phyloP scores from a whole-genome alignment of 176 grass and related monocot genomes.

The Neostapfia colusana region DNA sequence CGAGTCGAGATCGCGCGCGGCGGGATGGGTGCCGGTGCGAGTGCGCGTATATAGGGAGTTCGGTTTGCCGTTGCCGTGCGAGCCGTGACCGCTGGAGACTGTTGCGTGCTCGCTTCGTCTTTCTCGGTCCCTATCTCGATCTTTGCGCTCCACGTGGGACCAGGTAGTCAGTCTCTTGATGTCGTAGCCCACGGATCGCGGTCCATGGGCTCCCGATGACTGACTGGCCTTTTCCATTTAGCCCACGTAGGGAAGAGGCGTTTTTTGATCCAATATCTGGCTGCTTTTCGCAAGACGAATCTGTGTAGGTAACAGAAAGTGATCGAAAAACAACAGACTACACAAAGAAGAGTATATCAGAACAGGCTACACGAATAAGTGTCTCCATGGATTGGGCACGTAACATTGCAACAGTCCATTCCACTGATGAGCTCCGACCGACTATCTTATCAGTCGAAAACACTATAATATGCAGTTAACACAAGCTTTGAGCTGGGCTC shows the following conservation, averaged over 20 bases:
- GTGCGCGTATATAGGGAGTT: conserved; percentile 18
- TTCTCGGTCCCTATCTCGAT: background rate
- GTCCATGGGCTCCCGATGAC: no score
- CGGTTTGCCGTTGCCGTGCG: background rate
- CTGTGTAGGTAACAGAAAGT: no score
- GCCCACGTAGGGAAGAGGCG: no score
- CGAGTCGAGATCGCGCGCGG: background rate
- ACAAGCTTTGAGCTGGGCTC: conserved; percentile 35
- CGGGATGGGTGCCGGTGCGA: no score
- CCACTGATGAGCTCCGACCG: background rate
- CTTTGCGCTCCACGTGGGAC: background rate
- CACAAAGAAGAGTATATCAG: no score
- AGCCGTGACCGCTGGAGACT: background rate
- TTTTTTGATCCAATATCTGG: no score
- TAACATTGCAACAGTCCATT: background rate
- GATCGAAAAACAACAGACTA: no score
- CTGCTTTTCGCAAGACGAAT: no score
- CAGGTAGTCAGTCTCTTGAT: background rate
- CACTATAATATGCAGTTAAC: conserved; percentile 45
- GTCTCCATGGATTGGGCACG: no score
- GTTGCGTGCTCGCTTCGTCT: background rate
- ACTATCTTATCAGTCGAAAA: conserved; percentile 50
- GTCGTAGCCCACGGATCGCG: no score
- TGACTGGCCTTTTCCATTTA: no score
- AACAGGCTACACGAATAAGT: no score